Base-by-base conservation (phyloP, 2,329 filamentous ascomycete genomes). In the Penicillium olsonii region DNA sequence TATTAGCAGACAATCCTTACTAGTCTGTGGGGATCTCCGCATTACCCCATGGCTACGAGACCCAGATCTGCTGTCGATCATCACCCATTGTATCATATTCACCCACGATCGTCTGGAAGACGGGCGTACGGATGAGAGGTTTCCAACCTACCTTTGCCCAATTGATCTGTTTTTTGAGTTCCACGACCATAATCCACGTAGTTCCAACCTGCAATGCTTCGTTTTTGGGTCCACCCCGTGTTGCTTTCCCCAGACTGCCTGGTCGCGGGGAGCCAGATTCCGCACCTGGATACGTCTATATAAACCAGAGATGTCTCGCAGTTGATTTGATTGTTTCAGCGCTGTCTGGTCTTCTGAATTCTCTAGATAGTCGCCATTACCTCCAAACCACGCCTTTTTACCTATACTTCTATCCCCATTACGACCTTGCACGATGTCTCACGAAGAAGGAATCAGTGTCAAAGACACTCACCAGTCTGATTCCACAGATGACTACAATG, bases 391-490 rank as follows among this genome's bases (percentile, higher is more conserved):
- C 9, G n/a, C 20, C 10, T 24, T 10, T 8, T 26, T 3, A 4
- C 12, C 15, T 11, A 3, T 18, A 15, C 20, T 4, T 14, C 15
- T 8, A 15, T 41, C 19, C 14, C 4, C 11, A 17, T 20, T 11
- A 26, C 22, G 24, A 27, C 4, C 19, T n/a, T 14, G 11, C 31
- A 42, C 15, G n/a, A 48, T 48, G 45, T 31, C 45, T n/a, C 10
- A 42, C 31, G 45, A 48, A 37, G 39, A 48, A 17, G 31, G 42
- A 20, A 43, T 53, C 24, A 41, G 29, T 29, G 41, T 40, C 34
- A 49, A 49, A 45, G 47, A 49, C 37, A 49, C 41, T 24, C 26
- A 45, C 9, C 29, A 22, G 6, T 41, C 39, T 12, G 26, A 18
- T 10, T 46, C 37, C 40, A 46, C 15, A 2, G 45, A 48, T 0